A percentile compares a stretch with the other conserved stretches of the same genome.
Conservation (phyloP, 352 stramenopile genomes). For the Phytophthora foliorum region DNA sequence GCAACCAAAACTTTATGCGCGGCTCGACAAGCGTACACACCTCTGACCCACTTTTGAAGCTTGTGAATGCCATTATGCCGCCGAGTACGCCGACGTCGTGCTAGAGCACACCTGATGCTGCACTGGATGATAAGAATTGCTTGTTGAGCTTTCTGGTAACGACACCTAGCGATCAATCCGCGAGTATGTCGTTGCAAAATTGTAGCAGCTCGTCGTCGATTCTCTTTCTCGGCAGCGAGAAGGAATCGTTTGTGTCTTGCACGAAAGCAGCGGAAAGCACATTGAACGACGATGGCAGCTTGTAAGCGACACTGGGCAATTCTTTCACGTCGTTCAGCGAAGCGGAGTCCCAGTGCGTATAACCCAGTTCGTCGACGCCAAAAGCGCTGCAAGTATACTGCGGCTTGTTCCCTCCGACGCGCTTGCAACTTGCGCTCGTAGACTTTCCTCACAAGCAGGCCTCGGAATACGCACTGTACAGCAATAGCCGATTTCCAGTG, state of each 20-base stretch:
- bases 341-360: constrained; percentile 62
- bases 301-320: constrained; percentile 38
- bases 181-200: constrained; percentile 54
- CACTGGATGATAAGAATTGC: constrained; percentile 57
- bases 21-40: constrained; percentile 30
- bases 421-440: constrained; percentile 27
- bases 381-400: constrained; percentile 52
- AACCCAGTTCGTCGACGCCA: constrained; percentile 52
- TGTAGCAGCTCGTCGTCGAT: constrained; percentile 31
- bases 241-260: constrained; percentile 20
- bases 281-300: constrained; percentile 52
- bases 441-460: constrained; percentile 41
- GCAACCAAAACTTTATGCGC: constrained; percentile 39
- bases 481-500: constrained; percentile 31
- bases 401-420: constrained; percentile 41
- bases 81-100: constrained; percentile 31
- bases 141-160: constrained; percentile 25
- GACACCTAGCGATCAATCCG: constrained; percentile 25
- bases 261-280: constrained; percentile 38
- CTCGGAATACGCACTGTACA: constrained; percentile 54
- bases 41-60: constrained; percentile 53
- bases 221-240: constrained; percentile 31
- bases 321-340: constrained; percentile 53
- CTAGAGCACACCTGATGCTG: constrained; percentile 48
- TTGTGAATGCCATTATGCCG: constrained; percentile 18